Evolutionary conservation across 352 stramenopile genomes (phyloP).

Genomic region (Phytophthora vignae): DNA sequence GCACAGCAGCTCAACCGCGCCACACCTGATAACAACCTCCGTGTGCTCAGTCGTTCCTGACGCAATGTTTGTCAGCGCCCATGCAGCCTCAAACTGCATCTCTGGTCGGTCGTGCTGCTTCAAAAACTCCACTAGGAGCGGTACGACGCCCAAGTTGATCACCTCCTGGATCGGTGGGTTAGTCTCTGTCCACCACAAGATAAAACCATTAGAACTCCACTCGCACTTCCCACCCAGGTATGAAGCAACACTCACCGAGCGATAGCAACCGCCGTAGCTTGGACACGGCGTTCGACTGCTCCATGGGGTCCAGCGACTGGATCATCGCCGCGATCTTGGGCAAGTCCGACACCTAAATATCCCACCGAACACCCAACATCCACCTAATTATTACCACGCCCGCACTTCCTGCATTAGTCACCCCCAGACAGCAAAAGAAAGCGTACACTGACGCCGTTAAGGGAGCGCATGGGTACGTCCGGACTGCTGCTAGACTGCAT

Average conservation of each 20-base stretch:
- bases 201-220: slow-evolving; percentile 15
- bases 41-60: slow-evolving; percentile 98
- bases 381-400: slow-evolving; percentile 1
- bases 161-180: slow-evolving; percentile 99
- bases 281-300: slow-evolving; percentile 96
- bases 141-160: slow-evolving; percentile 97
- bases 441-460: slow-evolving; percentile 51
- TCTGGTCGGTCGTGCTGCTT: slow-evolving; percentile 92
- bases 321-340: slow-evolving; percentile 96
- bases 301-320: slow-evolving; percentile 91
- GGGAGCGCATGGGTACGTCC: slow-evolving; percentile 32
- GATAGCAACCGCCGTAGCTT: slow-evolving; percentile 98
- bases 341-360: slow-evolving; percentile 90
- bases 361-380: neutral
- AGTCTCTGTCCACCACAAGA: slow-evolving; percentile 78
- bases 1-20: slow-evolving; percentile 98
- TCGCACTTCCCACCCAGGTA: neutral
- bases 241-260: slow-evolving; percentile 72
- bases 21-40: slow-evolving; percentile 97
- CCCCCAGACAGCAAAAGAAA: slow-evolving; percentile 11
- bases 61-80: slow-evolving; percentile 99
- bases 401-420: neutral
- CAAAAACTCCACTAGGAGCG: slow-evolving; percentile 97
- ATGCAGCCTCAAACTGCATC: slow-evolving; percentile 99
- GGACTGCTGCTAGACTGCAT: slow-evolving; percentile 17